Base-by-base conservation (phyloP, 164 flowering plant genomes). In the Santalum album region DNA sequence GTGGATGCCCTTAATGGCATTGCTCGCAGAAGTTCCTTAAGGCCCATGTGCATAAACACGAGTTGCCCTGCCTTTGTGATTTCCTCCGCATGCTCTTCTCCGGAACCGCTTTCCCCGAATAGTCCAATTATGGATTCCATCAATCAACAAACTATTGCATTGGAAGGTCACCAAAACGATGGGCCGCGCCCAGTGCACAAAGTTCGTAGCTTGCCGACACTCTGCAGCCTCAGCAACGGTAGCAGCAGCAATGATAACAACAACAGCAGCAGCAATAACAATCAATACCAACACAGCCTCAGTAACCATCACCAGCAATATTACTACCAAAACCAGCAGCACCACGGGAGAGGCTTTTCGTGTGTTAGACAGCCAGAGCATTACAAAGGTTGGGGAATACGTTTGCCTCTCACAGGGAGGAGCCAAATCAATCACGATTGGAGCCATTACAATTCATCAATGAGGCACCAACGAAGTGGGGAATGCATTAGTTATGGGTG, bases 1-100 rank as follows among this genome's bases (percentile, higher is more conserved):
- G 70, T 88, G 9, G 90, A 84, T 20, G 90, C 98, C n/a, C 63
- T 91, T 59, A 88, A 86, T 44, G 95, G 96, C 49, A 53, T 80
- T 1, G 44, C 71, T n/a, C 76, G 76, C 1, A 3, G 63, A 3
- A 12, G 16, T 1, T 20, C 9, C 20, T 3, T 16, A 3, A 72
- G 53, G 20, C 62, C 48, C 44, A 39, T 54, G 12, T 60, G 65
- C 2, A 49, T 62, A 27, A 60, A 29, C 12, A 45, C 55, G 0
- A 46, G 29, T 11, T 74, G 55, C 0, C 47, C 73, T 1, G n/a
- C 58, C 29, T 69, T 71, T 46, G 70, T 60, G 54, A 24, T 69
- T 16, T 69, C 83, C 40, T 81, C 94, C 0, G 60, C 81, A 22
- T 55, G 77, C 26, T 72, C 87, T 0, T 78, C 88, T 20, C 96